These are phyloP conservation scores for Ceratobasidium papillatum DNA, from an alignment of 1,284 basidiomycete species.

Conservation along the genomic window DNA sequence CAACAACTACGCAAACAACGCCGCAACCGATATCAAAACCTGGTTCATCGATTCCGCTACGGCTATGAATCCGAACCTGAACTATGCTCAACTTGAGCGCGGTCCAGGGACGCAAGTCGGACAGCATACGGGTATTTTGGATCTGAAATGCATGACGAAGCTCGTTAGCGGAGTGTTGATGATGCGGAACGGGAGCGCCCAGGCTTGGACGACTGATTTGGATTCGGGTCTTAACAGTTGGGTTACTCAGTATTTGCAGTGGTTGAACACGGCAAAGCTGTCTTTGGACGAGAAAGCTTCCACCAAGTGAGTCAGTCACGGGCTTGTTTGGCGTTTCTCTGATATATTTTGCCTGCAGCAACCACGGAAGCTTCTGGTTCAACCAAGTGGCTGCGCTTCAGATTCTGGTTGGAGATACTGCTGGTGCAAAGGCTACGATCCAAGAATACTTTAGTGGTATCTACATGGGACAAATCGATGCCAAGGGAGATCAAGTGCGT, in stretches of 20 bases:
- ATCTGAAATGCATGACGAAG: constrained; percentile 48
- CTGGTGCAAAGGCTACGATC: constrained; percentile 55
- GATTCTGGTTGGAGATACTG: constrained; percentile 58
- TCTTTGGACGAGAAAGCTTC: constrained; percentile 47
- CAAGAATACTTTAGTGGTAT: constrained; percentile 57
- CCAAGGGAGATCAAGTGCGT: constrained; percentile 61
- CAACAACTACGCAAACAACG: constrained; percentile 42
- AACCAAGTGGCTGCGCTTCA: constrained; percentile 62
- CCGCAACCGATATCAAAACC: constrained; percentile 45
- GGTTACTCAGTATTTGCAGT: constrained; percentile 47
- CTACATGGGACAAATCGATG: constrained; percentile 63
- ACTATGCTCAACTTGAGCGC: constrained; percentile 52
- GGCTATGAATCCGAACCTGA: constrained; percentile 52
- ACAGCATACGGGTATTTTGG: constrained; percentile 48
- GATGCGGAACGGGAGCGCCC: constrained; percentile 43
- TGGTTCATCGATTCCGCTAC: constrained; percentile 51
- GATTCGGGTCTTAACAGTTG: constrained; percentile 46
- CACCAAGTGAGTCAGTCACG: constrained; percentile 44
- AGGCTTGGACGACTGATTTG: constrained; percentile 46
- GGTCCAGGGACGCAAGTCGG: constrained; percentile 47
- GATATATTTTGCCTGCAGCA: constrained; percentile 37
- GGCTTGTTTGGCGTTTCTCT: background rate
- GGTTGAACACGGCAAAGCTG: constrained; percentile 46
- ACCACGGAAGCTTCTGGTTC: constrained; percentile 51
- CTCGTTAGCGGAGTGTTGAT: constrained; percentile 48